phyloP scores from a whole-genome alignment of 768 basidiomycete species.

The Kwoniella europaea region DNA sequence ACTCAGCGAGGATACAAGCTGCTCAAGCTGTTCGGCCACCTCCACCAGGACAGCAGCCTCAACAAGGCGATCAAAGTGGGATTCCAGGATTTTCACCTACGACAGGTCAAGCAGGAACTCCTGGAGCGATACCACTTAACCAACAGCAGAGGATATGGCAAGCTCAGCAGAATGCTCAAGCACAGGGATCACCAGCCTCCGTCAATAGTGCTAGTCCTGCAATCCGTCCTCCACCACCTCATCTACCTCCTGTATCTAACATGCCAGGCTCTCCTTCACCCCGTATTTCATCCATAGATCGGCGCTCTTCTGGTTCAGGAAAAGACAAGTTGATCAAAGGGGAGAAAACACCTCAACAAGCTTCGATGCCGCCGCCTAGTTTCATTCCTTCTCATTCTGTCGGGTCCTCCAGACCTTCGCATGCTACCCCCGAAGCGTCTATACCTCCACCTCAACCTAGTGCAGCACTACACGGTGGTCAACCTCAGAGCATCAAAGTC shows the following conservation, averaged over 20 bases:
- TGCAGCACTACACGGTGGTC: background rate
- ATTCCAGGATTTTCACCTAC: constrained; percentile 9
- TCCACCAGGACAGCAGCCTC: constrained; percentile 1
- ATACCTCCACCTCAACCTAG: background rate
- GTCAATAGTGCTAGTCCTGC: constrained; percentile 15
- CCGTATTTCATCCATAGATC: background rate
- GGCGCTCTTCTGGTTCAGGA: constrained; percentile 6
- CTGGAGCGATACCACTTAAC: background rate
- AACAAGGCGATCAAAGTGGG: constrained; percentile 3
- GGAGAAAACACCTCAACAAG: constrained; percentile 25
- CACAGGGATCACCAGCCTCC: constrained; percentile 15
- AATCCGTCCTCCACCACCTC: constrained; percentile 33
- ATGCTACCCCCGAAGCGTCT: background rate
- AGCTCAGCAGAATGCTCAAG: constrained; percentile 23
- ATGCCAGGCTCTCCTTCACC: constrained; percentile 19
- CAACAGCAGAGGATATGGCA: constrained; percentile 25
- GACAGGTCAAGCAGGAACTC: constrained; percentile 7
- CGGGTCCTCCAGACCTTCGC: background rate
- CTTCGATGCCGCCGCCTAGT: constrained; percentile 28
- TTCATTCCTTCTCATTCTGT: constrained; percentile 20
- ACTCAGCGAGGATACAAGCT: constrained; percentile 21
- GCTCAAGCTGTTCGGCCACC: constrained; percentile 12
- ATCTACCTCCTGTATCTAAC: constrained; percentile 22
- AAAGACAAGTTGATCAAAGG: constrained; percentile 4
- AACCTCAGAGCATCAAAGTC: background rate